A percentile compares a stretch with the other conserved stretches of the same genome.
These are phyloP conservation scores for Colletotrichum sp. DNA, from an alignment of 2,329 filamentous ascomycete genomes.

Conservation along the genomic window DNA sequence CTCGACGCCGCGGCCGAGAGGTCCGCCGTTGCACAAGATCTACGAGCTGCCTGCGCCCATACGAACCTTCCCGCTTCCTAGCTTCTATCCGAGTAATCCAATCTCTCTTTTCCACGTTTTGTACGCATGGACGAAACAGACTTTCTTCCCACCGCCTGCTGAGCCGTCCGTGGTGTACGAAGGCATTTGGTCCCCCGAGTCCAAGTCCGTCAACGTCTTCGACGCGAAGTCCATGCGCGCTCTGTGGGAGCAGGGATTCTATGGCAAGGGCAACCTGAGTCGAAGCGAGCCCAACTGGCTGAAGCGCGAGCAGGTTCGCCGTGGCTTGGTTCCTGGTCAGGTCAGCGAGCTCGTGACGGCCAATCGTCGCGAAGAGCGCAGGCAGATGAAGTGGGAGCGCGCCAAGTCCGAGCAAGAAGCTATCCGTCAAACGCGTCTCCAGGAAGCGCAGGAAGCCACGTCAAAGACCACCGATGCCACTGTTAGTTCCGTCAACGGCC, in stretches of 20 bases:
- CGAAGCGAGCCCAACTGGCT: conserved; percentile 96
- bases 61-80: conserved; percentile 81
- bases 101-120: conserved; percentile 83
- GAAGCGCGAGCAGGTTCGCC: conserved; percentile 77
- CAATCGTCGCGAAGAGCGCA: conserved; percentile 78
- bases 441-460: conserved; percentile 44
- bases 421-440: conserved; percentile 70
- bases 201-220: conserved; percentile 83
- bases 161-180: conserved; percentile 70
- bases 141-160: conserved; percentile 68
- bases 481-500: background rate
- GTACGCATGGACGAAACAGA: conserved; percentile 77
- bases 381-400: conserved; percentile 86
- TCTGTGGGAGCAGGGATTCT: conserved; percentile 97
- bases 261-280: conserved; percentile 91
- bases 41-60: conserved; percentile 84
- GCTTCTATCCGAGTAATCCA: conserved; percentile 91
- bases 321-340: conserved; percentile 65
- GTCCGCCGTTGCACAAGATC: conserved; percentile 68
- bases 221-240: conserved; percentile 77
- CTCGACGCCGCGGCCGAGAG: conserved; percentile 29
- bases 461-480: background rate
- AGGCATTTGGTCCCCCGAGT: conserved; percentile 82
- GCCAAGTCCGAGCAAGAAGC: conserved; percentile 87
- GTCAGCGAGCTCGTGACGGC: conserved; percentile 86